A percentile compares a stretch with the other conserved stretches of the same genome.
phyloP scores from a whole-genome alignment of 164 flowering plant genomes.

The Chimonanthus salicifolius region DNA sequence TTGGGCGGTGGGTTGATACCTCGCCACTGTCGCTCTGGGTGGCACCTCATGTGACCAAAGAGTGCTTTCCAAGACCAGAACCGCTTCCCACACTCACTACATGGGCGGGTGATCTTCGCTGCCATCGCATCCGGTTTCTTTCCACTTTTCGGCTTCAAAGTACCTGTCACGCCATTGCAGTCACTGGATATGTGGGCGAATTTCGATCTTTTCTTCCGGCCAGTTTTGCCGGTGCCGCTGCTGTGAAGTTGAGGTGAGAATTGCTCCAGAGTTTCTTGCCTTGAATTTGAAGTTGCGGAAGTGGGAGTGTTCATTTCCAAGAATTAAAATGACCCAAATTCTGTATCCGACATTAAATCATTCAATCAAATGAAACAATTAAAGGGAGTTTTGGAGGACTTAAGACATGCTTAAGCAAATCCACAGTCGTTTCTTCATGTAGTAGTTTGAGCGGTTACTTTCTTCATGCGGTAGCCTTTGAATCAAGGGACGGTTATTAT shows the following conservation, averaged over 20 bases:
- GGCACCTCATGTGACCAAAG: constrained; percentile 97
- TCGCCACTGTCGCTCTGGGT: constrained; percentile 95
- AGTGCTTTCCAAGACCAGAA: constrained; percentile 92
- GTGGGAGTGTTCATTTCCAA: constrained; percentile 8
- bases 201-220: constrained; percentile 4
- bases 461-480: not conserved
- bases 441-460: constrained; percentile 21
- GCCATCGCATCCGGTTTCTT: constrained; percentile 50
- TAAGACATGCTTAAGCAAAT: not conserved
- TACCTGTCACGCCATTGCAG: not conserved
- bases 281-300: constrained; percentile 1
- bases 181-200: not conserved
- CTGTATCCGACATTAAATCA: not conserved
- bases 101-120: constrained; percentile 51
- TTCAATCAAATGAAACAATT: constrained; percentile 6
- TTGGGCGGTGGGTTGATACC: constrained; percentile 83
- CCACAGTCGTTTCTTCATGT: constrained; percentile 11
- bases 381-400: not conserved
- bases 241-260: not conserved
- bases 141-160: constrained; percentile 25
- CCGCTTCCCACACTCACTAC: constrained; percentile 80
- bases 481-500: constrained; percentile 15
- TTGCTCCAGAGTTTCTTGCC: not conserved
- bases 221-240: not conserved
- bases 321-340: too few relatives aligned